Conservation (phyloP, 495 filamentous ascomycete species). For the Xylaria curta region DNA sequence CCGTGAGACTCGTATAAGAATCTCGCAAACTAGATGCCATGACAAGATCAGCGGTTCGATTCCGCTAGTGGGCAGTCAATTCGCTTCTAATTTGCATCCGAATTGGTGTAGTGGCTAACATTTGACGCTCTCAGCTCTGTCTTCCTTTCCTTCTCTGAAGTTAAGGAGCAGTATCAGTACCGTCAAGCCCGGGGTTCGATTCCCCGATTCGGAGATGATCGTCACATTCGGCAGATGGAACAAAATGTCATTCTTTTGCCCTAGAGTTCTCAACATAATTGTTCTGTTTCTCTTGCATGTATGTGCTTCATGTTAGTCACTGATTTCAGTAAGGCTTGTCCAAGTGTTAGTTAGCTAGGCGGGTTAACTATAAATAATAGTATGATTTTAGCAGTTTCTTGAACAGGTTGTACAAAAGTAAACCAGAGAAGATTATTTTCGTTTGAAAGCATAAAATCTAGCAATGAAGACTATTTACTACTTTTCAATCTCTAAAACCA, state of each 20-base stretch:
- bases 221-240: neutral
- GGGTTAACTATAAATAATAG: neutral
- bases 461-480: neutral
- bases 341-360: neutral
- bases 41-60: conserved; percentile 22
- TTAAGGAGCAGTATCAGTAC: neutral
- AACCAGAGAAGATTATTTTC: neutral
- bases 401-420: neutral
- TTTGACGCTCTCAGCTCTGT: conserved; percentile 41
- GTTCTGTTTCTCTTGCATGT: neutral
- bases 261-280: neutral
- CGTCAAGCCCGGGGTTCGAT: conserved; percentile 47
- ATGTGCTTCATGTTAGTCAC: no score
- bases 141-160: neutral
- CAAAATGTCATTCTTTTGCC: neutral
- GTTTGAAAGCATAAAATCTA: neutral
- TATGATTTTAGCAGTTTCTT: neutral
- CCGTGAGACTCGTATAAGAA: neutral
- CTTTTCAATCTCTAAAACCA: neutral
- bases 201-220: conserved; percentile 43
- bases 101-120: conserved; percentile 47
- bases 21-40: conserved; percentile 13
- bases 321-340: neutral
- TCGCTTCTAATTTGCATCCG: conserved; percentile 22
- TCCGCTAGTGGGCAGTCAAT: conserved; percentile 22